Evolutionary conservation across 1,139 yeast species (phyloP), one percentile per base, ranked within the genome.

Genomic region (Chernovozyma aurita): DNA sequence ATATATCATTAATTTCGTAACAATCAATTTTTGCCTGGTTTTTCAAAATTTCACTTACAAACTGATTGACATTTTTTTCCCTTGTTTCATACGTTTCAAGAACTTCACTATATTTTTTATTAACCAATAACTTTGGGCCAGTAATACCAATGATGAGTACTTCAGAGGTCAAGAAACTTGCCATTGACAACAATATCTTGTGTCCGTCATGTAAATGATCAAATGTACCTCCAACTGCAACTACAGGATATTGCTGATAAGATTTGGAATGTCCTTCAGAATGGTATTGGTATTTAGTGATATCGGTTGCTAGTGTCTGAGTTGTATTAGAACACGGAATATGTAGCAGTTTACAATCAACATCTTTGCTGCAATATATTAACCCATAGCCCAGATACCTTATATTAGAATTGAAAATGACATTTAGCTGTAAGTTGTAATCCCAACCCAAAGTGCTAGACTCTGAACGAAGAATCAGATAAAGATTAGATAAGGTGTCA

Each of bases 181-280:
- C 73, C 46, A 86, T 66, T 0, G 95, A 81, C 7, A 94, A 65
- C 16, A 94, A 63, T 22, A 92, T 80, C 56, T 85, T 87, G 59
- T 94, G 99, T 0, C 98, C 99, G 52, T 85, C 95, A 50, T 94
- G 99, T 27, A 94, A 55, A 59, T 94, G 97, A 54, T 94, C 99
- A 63, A 94, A 94, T 0, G 98, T 94, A 0, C 99, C 99, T 1
- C 98, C 98, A 1, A 90, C 80, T 1, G 95, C 95, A 12, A 50
- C 47, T 11, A 45, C 44, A n/a, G 24, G 14, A 11, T 20, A 20
- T 28, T 16, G 11, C n/a, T 20, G 24, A 20, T 7, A 20, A 31
- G 16, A 8, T 15, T 20, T 30, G 37, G 12, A 4, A 30, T 11
- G 15, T 18, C 24, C 30, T 15, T 16, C 30, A 28, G 18, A 15